Conservation (phyloP, 331 rosid species). For the Erythrophleum ivorense region DNA sequence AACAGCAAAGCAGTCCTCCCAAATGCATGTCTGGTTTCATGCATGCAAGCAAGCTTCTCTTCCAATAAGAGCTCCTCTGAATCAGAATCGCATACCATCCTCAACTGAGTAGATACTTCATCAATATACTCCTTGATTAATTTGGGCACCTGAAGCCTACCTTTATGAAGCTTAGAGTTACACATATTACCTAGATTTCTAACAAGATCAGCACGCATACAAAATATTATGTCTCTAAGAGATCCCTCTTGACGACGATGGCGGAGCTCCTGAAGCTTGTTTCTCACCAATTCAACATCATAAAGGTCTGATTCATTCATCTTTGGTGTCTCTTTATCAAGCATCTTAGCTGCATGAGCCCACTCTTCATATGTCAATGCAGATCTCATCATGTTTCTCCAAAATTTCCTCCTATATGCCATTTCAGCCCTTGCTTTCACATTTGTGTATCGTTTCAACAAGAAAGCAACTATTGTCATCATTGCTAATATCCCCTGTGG, state of each 20-base stretch:
- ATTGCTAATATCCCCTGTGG: conserved; percentile 93
- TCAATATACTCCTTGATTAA: conserved; percentile 88
- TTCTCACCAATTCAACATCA: conserved; percentile 79
- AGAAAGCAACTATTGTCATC: conserved; percentile 80
- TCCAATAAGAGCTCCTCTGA: conserved; percentile 83
- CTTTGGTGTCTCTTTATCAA: conserved; percentile 84
- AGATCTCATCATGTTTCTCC: conserved; percentile 93
- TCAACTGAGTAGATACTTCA: conserved; percentile 87
- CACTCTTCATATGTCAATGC: conserved; percentile 97
- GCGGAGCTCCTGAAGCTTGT: conserved; percentile 82
- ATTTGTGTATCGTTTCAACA: conserved; percentile 76
- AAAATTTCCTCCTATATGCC: conserved; percentile 90
- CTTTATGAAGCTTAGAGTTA: conserved; percentile 88
- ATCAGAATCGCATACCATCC: conserved; percentile 86
- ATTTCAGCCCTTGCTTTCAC: conserved; percentile 80
- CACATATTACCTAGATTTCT: conserved; percentile 96
- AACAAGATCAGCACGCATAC: conserved; percentile 94
- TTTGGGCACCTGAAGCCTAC: conserved; percentile 83
- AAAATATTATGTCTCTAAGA: conserved; percentile 80
- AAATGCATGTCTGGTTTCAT: conserved; percentile 93
- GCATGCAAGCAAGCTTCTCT: conserved; percentile 89
- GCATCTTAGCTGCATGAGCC: conserved; percentile 99
- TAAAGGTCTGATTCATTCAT: conserved; percentile 80
- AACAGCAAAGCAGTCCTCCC: conserved; percentile 95
- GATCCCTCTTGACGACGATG: conserved; percentile 86